Conservation (phyloP, 768 basidiomycete genomes). For the Coprinopsis cinerea region DNA sequence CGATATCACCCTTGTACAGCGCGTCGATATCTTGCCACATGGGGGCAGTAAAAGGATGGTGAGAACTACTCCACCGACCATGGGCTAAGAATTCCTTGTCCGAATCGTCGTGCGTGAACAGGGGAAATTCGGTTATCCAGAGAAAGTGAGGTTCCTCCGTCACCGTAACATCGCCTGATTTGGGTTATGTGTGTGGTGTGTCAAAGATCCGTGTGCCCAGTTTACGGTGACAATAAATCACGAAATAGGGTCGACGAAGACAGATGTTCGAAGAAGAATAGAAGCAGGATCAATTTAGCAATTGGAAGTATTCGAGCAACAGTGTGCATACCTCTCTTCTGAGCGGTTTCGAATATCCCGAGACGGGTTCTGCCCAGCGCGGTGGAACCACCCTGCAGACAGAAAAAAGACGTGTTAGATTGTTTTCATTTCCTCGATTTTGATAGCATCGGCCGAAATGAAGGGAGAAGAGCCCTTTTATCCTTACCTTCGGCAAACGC, state of each 20-base stretch:
- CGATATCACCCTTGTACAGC: slow-evolving; percentile 65
- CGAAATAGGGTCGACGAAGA: too few species aligned
- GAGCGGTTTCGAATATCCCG: slow-evolving; percentile 60
- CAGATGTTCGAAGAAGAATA: background rate
- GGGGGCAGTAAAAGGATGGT: slow-evolving; percentile 96
- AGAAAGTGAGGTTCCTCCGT: slow-evolving; percentile 71
- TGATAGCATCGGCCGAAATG: slow-evolving; percentile 14
- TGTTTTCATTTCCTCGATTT: slow-evolving; percentile 12
- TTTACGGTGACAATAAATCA: too few species aligned
- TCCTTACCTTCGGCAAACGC: slow-evolving; percentile 45
- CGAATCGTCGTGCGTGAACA: slow-evolving; percentile 79
- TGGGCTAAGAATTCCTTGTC: slow-evolving; percentile 85
- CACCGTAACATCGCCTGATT: slow-evolving; percentile 52
- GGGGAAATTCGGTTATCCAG: slow-evolving; percentile 94
- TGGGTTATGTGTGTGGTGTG: too few species aligned
- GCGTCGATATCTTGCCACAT: slow-evolving; percentile 84
- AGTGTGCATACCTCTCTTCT: slow-evolving; percentile 51
- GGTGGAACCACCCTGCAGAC: slow-evolving; percentile 77
- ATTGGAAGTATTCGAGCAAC: slow-evolving; percentile 4
- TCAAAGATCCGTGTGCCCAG: too few species aligned
- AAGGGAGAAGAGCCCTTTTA: too few species aligned
- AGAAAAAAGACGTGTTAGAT: slow-evolving; percentile 13
- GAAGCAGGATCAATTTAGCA: background rate
- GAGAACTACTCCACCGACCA: slow-evolving; percentile 88
- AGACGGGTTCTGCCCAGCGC: slow-evolving; percentile 67